Conservation (phyloP, 2,329 filamentous ascomycete genomes). For the Pseudomassariella vexata region DNA sequence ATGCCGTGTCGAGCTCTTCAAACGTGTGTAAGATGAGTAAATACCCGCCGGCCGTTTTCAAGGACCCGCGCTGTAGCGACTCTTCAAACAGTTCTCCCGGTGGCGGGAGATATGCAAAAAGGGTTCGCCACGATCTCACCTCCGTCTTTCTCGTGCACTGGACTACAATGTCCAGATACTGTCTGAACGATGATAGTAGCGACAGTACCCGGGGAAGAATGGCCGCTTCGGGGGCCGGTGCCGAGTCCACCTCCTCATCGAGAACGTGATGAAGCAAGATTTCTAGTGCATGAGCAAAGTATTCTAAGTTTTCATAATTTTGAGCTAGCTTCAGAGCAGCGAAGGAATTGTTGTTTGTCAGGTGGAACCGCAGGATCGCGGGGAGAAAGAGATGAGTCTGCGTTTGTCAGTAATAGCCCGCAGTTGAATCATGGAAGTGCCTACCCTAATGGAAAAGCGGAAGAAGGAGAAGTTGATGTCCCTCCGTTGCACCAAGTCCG, state of each 20-base stretch:
- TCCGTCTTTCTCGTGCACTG: conserved; percentile 98
- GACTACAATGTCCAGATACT: conserved; percentile 91
- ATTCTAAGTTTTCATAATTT: conserved; percentile 80
- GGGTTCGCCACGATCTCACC: conserved; percentile 85
- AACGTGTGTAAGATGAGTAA: conserved; percentile 88
- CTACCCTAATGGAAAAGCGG: conserved; percentile 79
- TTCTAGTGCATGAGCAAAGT: conserved; percentile 90
- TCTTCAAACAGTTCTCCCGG: conserved; percentile 92
- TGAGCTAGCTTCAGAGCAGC: conserved; percentile 78
- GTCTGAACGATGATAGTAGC: conserved; percentile 65
- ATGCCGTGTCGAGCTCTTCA: conserved; percentile 62
- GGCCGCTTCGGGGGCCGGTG: conserved; percentile 56
- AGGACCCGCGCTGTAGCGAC: conserved; percentile 72
- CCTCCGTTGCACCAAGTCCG: conserved; percentile 86
- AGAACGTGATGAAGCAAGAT: conserved; percentile 88
- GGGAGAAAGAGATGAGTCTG: conserved; percentile 92
- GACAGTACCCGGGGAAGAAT: conserved; percentile 59
- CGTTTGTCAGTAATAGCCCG: conserved; percentile 9
- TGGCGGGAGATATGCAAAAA: conserved; percentile 87
- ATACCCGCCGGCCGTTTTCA: conserved; percentile 96
- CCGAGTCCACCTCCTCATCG: conserved; percentile 83
- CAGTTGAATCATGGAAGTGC: conserved; percentile 27
- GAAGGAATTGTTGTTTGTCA: conserved; percentile 69
- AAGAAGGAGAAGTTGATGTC: conserved; percentile 89
- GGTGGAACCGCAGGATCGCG: conserved; percentile 74